These are phyloP conservation scores for Volvox carteri DNA, from an alignment of 163 green algal species.

Conservation along the genomic window DNA sequence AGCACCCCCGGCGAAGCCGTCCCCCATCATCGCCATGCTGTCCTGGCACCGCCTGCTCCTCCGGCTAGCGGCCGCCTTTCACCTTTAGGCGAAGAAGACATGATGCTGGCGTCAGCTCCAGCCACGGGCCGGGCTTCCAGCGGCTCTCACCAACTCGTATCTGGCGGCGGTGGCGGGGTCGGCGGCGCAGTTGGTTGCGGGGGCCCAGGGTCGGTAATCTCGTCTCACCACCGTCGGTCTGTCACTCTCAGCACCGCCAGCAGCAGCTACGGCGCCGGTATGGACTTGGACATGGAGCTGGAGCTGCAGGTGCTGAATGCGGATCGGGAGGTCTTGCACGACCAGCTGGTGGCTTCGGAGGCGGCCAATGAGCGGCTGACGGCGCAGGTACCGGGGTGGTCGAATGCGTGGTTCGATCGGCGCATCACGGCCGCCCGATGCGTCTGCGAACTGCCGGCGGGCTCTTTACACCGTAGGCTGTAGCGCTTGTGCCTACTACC, in stretches of 20 bases:
- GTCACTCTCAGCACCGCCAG: neutral
- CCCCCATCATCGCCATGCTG: too few species aligned
- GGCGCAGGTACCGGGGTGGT: conserved; percentile 20
- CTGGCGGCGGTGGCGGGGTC: neutral
- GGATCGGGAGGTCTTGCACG: conserved; percentile 78
- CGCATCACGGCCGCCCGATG: too few species aligned
- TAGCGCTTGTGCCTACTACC: too few species aligned
- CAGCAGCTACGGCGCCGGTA: conserved; percentile 20
- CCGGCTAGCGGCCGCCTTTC: too few species aligned
- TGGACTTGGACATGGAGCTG: conserved; percentile 30
- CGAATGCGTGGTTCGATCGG: neutral
- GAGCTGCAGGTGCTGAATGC: conserved; percentile 81
- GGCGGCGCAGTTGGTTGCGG: too few species aligned
- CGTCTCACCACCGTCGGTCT: neutral
- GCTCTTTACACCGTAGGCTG: too few species aligned
- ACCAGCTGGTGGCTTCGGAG: conserved; percentile 63
- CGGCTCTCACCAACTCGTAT: neutral
- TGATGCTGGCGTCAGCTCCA: too few species aligned
- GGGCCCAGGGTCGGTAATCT: too few species aligned
- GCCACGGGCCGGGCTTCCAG: neutral
- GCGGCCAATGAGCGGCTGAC: conserved; percentile 63
- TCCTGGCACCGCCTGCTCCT: too few species aligned
- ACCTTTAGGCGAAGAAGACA: too few species aligned
- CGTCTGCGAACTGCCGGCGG: too few species aligned
- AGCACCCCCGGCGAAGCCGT: neutral